Base-by-base conservation (phyloP, 2,329 filamentous ascomycete species). In the Penicillium sp. region DNA sequence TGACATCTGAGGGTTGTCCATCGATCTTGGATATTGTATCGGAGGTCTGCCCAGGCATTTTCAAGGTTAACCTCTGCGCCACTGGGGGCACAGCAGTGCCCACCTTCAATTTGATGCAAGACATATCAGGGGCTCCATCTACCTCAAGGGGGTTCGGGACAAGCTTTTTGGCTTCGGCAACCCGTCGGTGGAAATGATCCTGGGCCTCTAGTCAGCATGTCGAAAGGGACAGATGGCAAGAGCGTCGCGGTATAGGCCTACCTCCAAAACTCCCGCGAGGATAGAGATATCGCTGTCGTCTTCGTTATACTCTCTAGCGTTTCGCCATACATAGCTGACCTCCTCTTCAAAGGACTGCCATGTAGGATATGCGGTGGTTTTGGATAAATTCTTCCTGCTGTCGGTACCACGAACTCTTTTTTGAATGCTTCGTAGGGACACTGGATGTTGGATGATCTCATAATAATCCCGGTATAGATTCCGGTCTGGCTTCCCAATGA, bases 291-390 rank as follows among this genome's bases (percentile, higher is more conserved):
- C 88, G 67, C 92, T 96, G 4, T 88, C 89, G 69, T 96, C 92
- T 72, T 96, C 90, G 64, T 97, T 97, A 78, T 93, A 97, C 57
- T 88, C 88, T 67, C 86, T 89, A 0, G 92, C 91, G 72, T 97
- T 97, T 47, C 82, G 83, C 92, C 92, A 97, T 42, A 97, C 86
- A 50, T 90, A 81, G 66, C 86, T 89, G 13, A 90, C 82, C 67
- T 89, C 89, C 52, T 92, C 86, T 70, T 91, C 90, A 62, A 96
- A 90, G 1, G 86, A 82, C 55, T 86, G 82, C 92, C 92, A 97
- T 49, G 79, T 89, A 71, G 90, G 92, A 74, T 92, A 90, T 46
- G 91, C 86, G 47, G 87, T 88, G 26, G 75, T 70, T 11, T 76
- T 79, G 3, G 82, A 81, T 7, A 84, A 80, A 26, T 85, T 83